Percentiles rank a stretch among this genome's conserved stretches.
Conservation (phyloP, 768 basidiomycete species). For the Amanita thiersii region DNA sequence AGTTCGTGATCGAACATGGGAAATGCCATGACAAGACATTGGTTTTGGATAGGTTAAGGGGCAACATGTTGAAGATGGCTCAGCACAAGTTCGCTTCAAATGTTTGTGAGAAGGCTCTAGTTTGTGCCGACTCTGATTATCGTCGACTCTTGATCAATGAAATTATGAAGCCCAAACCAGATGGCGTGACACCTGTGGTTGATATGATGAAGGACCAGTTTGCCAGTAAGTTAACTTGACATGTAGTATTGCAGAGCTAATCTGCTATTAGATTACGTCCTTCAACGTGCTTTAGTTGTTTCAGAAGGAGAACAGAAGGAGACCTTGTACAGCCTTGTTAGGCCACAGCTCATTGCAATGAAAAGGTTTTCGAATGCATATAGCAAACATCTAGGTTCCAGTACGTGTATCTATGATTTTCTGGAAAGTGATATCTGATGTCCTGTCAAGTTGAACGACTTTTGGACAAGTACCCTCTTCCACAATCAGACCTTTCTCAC, state of each 20-base stretch:
- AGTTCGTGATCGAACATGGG: conserved; percentile 85
- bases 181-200: conserved; percentile 62
- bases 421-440: conserved; percentile 9
- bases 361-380: conserved; percentile 65
- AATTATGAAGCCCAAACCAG: conserved; percentile 56
- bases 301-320: conserved; percentile 71
- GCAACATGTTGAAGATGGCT: conserved; percentile 73
- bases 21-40: conserved; percentile 55
- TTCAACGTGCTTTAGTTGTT: conserved; percentile 68
- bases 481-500: conserved; percentile 12
- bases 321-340: conserved; percentile 49
- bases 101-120: conserved; percentile 86
- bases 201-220: conserved; percentile 85
- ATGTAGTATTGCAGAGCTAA: neutral
- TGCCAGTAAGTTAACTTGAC: conserved; percentile 54
- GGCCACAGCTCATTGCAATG: conserved; percentile 62
- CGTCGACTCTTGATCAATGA: conserved; percentile 73
- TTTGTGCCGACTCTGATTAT: conserved; percentile 53
- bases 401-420: conserved; percentile 34
- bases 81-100: conserved; percentile 94
- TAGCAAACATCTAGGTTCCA: conserved; percentile 75
- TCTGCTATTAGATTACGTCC: conserved; percentile 61
- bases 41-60: conserved; percentile 62
- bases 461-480: conserved; percentile 40
- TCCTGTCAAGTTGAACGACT: conserved; percentile 54